These are phyloP conservation scores for Candida tammaniensis DNA, from an alignment of 805 yeast species.

Conservation along the genomic window DNA sequence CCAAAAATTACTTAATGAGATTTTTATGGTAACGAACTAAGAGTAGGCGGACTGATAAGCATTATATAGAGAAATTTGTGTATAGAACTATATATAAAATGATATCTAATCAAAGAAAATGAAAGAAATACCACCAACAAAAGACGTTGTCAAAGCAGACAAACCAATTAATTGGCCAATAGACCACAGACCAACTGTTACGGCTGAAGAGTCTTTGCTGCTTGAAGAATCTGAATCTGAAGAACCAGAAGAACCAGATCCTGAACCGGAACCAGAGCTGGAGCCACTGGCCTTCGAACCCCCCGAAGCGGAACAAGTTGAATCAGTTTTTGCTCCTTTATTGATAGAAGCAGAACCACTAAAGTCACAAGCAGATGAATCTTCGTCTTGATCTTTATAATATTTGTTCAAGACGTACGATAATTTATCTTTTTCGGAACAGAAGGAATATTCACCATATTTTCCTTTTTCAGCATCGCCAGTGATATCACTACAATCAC, in stretches of 20 bases:
- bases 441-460: conserved; percentile 75
- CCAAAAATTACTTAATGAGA: conserved; percentile 83
- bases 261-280: conserved; percentile 20
- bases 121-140: conserved; percentile 45
- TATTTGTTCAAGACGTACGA: conserved; percentile 64
- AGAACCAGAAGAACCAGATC: conserved; percentile 16
- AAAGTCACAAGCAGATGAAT: conserved; percentile 60
- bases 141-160: conserved; percentile 31
- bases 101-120: conserved; percentile 19
- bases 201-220: conserved; percentile 17
- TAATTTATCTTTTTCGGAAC: conserved; percentile 62
- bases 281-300: conserved; percentile 17
- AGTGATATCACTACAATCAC: conserved; percentile 57
- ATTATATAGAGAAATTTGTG: background rate
- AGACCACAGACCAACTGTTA: conserved; percentile 22
- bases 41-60: no score
- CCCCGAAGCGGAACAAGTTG: conserved; percentile 23
- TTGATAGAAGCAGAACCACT: conserved; percentile 59
- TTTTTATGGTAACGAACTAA: conserved; percentile 75
- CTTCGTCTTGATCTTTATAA: conserved; percentile 46
- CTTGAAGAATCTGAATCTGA: conserved; percentile 25
- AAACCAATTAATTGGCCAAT: conserved; percentile 33
- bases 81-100: conserved; percentile 2
- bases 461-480: conserved; percentile 62
- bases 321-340: conserved; percentile 24